phyloP scores from a whole-genome alignment of 768 basidiomycete species.

The Mycena galopus region DNA sequence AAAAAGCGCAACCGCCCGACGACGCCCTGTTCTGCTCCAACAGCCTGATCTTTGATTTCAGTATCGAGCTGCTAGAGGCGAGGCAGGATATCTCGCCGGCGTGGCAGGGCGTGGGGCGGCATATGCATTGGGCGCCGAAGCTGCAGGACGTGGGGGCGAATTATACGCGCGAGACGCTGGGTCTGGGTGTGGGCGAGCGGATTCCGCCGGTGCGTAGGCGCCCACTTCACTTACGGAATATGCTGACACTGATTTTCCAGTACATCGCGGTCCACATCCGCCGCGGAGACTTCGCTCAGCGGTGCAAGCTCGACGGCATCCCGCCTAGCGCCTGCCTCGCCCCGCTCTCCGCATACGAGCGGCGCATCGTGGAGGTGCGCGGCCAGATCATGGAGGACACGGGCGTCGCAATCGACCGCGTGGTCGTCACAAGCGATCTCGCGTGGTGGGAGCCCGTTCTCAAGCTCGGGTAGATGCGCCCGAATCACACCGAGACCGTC shows the following conservation, averaged over 20 bases:
- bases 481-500: conserved; percentile 48
- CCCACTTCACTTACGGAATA: background rate
- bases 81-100: conserved; percentile 41
- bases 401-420: conserved; percentile 42
- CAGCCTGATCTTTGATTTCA: conserved; percentile 37
- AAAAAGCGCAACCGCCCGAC: conserved; percentile 35
- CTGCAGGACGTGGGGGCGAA: conserved; percentile 41
- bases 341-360: conserved; percentile 43
- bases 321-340: conserved; percentile 47
- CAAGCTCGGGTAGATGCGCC: conserved; percentile 46
- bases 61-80: conserved; percentile 10
- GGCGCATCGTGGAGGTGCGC: conserved; percentile 48
- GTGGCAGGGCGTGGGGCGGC: conserved; percentile 46
- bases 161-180: conserved; percentile 42
- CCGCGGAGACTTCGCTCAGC: conserved; percentile 50
- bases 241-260: conserved; percentile 37
- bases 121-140: conserved; percentile 45
- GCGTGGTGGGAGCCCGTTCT: conserved; percentile 50
- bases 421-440: conserved; percentile 57
- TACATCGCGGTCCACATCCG: conserved; percentile 55
- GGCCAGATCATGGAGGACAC: conserved; percentile 40
- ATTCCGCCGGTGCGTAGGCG: conserved; percentile 39
- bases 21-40: conserved; percentile 40
- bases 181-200: conserved; percentile 29
- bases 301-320: conserved; percentile 39